Evolutionary conservation across 495 filamentous ascomycete species (phyloP).

Genomic region (Aspergillus sclerotiicarbonarius): DNA sequence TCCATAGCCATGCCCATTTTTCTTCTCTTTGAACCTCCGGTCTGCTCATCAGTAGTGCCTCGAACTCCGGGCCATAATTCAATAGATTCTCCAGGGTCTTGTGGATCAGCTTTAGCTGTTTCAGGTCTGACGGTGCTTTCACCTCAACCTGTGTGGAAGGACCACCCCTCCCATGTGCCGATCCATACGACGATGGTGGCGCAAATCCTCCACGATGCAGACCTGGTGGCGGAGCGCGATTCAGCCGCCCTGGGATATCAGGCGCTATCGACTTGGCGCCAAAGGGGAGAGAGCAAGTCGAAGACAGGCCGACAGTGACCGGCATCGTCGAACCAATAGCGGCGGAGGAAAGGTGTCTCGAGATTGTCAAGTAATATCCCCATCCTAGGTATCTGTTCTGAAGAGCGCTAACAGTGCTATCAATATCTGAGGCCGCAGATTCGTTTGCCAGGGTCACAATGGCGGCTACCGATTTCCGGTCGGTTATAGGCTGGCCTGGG

Average conservation of each 20-base stretch:
- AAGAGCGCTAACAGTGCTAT: conserved; percentile 70
- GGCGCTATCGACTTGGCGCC: conserved; percentile 71
- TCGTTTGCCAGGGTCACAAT: conserved; percentile 85
- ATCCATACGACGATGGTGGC: conserved; percentile 69
- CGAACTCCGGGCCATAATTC: conserved; percentile 81
- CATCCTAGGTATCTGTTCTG: conserved; percentile 86
- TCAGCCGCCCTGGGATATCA: conserved; percentile 38
- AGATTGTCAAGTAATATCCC: conserved; percentile 79
- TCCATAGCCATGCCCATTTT: conserved; percentile 93
- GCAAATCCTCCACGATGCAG: conserved; percentile 73
- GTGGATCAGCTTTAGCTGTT: conserved; percentile 80
- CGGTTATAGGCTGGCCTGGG: conserved; percentile 53
- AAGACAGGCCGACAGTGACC: conserved; percentile 47
- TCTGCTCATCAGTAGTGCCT: conserved; percentile 86
- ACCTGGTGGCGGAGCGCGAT: conserved; percentile 57
- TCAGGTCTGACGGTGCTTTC: conserved; percentile 71
- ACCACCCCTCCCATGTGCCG: conserved; percentile 34
- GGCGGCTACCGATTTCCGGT: conserved; percentile 75
- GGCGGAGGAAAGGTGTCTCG: conserved; percentile 81
- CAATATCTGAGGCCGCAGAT: conserved; percentile 81
- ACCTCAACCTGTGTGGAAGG: conserved; percentile 69
- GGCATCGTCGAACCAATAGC: conserved; percentile 59
- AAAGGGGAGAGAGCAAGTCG: conserved; percentile 67
- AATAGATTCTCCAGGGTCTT: conserved; percentile 78
- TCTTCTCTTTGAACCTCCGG: conserved; percentile 77